phyloP scores from a whole-genome alignment of 1,139 yeast genomes.

The Yamadazyma kanchanaburiensis region DNA sequence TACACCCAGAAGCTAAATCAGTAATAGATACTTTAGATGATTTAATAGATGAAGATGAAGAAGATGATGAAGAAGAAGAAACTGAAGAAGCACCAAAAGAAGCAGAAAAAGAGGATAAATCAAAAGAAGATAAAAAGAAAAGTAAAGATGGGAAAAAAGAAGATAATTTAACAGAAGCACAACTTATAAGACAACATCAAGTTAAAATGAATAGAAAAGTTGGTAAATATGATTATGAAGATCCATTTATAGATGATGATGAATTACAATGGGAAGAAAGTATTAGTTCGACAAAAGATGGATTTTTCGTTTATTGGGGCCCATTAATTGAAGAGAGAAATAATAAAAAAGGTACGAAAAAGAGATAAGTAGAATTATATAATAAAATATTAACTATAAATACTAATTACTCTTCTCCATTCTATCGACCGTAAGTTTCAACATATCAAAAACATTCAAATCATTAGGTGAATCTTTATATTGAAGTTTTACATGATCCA shows the following conservation, averaged over 20 bases:
- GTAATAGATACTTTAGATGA: constrained; percentile 62
- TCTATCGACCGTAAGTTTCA: constrained; percentile 40
- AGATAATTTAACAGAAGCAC: constrained; percentile 47
- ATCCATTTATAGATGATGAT: constrained; percentile 95
- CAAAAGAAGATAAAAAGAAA: constrained; percentile 22
- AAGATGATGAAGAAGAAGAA: constrained; percentile 30
- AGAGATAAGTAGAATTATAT: constrained; percentile 3
- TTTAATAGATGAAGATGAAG: constrained; percentile 55
- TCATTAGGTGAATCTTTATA: constrained; percentile 15
- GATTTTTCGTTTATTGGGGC: constrained; percentile 95
- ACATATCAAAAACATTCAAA: constrained; percentile 35
- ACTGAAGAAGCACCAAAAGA: constrained; percentile 16
- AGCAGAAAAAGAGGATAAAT: too few species aligned
- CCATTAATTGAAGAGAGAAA: constrained; percentile 71
- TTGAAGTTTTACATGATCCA: constrained; percentile 8
- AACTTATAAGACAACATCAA: constrained; percentile 40
- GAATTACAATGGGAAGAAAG: constrained; percentile 93
- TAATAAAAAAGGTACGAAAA: constrained; percentile 12
- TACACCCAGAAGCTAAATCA: constrained; percentile 67
- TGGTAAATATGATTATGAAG: constrained; percentile 89
- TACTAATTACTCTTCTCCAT: constrained; percentile 9
- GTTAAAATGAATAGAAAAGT: constrained; percentile 60
- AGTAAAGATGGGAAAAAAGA: constrained; percentile 40
- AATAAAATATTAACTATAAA: constrained; percentile 1
- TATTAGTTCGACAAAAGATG: constrained; percentile 88